Evolutionary conservation across 2,329 filamentous ascomycete species (phyloP), one percentile per base, ranked within the genome.

Genomic region (Massarina eburnea): DNA sequence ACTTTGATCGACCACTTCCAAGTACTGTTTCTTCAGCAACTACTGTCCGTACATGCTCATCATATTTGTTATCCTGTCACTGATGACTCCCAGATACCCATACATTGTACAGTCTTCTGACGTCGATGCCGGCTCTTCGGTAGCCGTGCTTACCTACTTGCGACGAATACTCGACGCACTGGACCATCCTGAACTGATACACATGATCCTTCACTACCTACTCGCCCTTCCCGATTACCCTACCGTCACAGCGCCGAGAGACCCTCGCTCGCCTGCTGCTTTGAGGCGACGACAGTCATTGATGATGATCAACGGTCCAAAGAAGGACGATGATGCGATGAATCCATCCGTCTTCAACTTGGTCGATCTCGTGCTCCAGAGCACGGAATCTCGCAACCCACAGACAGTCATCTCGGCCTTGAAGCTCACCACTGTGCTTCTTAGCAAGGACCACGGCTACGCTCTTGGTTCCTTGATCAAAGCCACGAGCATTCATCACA

Each of bases 1-100:
- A 96, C 91, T 1, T 76, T 99, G 40, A 79, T 99, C 24, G 94
- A 99, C 67, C 94, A 99, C 71, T 99, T 99, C 64, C 91, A 96
- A 67, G 88, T 97, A 57, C 83, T 99, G 26, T 99, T 99, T 68
- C 76, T 99, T 41, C 90, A 96, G 70, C 94, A 99, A 70, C 76
- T 99, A 61, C 74, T 99, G 83, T 97, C 72, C 65, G 86, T 41
- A 40, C 8, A 50, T 12, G 8, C 24, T 17, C n/a, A 18, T 12
- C 7, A 35, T 6, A 9, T 37, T 8, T 6, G 15, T 10, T 12
- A 21, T 6, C 17, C 6, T 6, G 10, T 4, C 39, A 40, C 55
- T 68, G 37, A 59, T 36, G 33, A 46, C 52, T 36, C 17, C 2
- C 53, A 94, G 89, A 73, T 96, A 99, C 67, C 94, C 94, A 2